Conservation (phyloP, 2,329 filamentous ascomycete species). For the Juglanconis sp. region DNA sequence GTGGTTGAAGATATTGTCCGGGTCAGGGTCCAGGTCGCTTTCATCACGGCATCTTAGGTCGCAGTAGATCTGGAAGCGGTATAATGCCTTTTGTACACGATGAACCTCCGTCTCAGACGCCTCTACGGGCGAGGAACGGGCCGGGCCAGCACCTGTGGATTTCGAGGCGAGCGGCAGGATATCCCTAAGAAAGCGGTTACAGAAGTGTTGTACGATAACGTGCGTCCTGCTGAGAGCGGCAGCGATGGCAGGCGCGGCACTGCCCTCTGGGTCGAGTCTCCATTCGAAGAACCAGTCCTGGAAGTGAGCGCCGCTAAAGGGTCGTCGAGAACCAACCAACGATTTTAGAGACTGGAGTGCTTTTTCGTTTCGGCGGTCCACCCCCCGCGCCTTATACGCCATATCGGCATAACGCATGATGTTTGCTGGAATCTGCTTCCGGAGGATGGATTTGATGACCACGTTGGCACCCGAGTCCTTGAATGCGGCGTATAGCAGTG, state of each 20-base stretch:
- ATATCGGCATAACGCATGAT: background rate
- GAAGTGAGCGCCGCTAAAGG: background rate
- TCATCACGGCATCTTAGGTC: background rate
- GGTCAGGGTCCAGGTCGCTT: background rate
- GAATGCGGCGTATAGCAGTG: background rate
- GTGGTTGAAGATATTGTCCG: background rate
- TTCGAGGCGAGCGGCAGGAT: background rate
- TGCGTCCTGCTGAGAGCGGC: background rate
- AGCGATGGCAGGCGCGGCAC: too few species aligned
- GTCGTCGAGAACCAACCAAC: too few species aligned
- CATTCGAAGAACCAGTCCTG: background rate
- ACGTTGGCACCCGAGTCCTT: background rate
- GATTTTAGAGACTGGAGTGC: background rate
- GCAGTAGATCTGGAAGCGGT: constrained; percentile 5
- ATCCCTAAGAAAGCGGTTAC: background rate
- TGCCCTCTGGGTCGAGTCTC: background rate
- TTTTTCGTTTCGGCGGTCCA: background rate
- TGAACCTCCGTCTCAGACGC: background rate
- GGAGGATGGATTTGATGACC: background rate
- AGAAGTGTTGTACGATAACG: background rate
- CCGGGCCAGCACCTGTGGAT: background rate
- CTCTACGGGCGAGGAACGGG: background rate
- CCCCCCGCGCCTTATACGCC: background rate
- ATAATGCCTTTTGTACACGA: background rate
- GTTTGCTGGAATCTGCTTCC: background rate